Evolutionary conservation across 345 rosid genomes (phyloP).

Genomic region (Boechera retrofracta): DNA sequence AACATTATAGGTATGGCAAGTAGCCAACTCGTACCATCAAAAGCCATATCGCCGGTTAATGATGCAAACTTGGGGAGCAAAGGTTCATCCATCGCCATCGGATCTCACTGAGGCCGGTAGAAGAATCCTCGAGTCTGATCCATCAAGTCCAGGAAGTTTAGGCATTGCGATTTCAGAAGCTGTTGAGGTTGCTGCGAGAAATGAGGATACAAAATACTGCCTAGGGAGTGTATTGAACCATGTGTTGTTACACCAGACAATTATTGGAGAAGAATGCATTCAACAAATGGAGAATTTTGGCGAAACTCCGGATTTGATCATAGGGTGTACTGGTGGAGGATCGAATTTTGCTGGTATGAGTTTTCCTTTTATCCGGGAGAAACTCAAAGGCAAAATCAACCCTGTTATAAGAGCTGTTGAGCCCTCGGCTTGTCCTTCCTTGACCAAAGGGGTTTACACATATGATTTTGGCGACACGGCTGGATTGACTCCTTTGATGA

Average conservation of each 20-base stretch:
- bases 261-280: constrained; percentile 91
- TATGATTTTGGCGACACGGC: constrained; percentile 90
- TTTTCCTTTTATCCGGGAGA: constrained; percentile 92
- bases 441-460: constrained; percentile 88
- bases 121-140: constrained; percentile 67
- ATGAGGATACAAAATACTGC: constrained; percentile 80
- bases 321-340: constrained; percentile 97
- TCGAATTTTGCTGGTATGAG: constrained; percentile 93
- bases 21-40: constrained; percentile 88
- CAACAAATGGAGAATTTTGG: constrained; percentile 83
- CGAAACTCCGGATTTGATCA: constrained; percentile 83
- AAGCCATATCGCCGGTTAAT: constrained; percentile 91
- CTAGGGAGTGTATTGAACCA: constrained; percentile 93
- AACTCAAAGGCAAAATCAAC: constrained; percentile 78
- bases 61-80: constrained; percentile 99
- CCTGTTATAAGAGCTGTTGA: constrained; percentile 86
- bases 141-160: constrained; percentile 83
- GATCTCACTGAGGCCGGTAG: constrained; percentile 71
- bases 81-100: constrained; percentile 92
- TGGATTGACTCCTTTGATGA: constrained; percentile 95
- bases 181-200: constrained; percentile 80
- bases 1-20: constrained; percentile 84
- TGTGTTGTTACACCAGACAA: constrained; percentile 91
- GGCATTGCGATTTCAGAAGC: constrained; percentile 99
- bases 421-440: constrained; percentile 90